Conservation (phyloP, 2,329 filamentous ascomycete species). For the Zymoseptoria brevis region DNA sequence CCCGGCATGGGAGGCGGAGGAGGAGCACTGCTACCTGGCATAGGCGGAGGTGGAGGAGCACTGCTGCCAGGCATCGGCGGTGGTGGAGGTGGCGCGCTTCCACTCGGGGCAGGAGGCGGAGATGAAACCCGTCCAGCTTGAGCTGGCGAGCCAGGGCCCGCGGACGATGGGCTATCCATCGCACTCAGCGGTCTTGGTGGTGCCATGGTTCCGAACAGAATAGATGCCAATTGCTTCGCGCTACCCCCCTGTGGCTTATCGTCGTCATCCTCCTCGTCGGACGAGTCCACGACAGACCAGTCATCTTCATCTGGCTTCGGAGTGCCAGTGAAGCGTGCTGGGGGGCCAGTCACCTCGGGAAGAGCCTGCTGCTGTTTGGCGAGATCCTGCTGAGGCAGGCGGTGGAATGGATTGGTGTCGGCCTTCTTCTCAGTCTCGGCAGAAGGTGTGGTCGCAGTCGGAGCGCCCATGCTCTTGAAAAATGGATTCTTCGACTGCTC, state of each 20-base stretch:
- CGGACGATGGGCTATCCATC: constrained; percentile 51
- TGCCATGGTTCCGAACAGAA: constrained; percentile 94
- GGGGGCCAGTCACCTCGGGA: constrained; percentile 40
- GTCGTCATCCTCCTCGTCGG: constrained; percentile 69
- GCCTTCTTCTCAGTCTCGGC: constrained; percentile 36
- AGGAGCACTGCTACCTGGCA: constrained; percentile 36
- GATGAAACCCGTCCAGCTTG: constrained; percentile 26
- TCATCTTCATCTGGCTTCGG: constrained; percentile 58
- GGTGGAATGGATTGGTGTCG: constrained; percentile 95
- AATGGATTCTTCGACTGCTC: constrained; percentile 90
- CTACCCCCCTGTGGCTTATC: constrained; percentile 64
- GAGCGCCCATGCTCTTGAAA: constrained; percentile 68
- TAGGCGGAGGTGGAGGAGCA: constrained; percentile 35
- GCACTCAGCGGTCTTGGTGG: constrained; percentile 83
- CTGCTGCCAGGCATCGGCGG: constrained; percentile 43
- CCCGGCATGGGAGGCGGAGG: constrained; percentile 35
- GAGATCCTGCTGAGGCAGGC: constrained; percentile 61
- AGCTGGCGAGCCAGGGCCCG: constrained; percentile 34
- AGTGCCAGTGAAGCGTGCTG: constrained; percentile 43
- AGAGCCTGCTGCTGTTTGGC: constrained; percentile 41
- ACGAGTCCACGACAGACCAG: constrained; percentile 74
- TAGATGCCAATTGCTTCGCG: constrained; percentile 86
- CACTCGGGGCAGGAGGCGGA: constrained; percentile 38
- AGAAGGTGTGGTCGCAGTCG: constrained; percentile 35
- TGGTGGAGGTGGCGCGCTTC: constrained; percentile 39